These are phyloP conservation scores for Hemisphaericaspora xylofermentans DNA, from an alignment of 1,139 yeast species.

Conservation along the genomic window DNA sequence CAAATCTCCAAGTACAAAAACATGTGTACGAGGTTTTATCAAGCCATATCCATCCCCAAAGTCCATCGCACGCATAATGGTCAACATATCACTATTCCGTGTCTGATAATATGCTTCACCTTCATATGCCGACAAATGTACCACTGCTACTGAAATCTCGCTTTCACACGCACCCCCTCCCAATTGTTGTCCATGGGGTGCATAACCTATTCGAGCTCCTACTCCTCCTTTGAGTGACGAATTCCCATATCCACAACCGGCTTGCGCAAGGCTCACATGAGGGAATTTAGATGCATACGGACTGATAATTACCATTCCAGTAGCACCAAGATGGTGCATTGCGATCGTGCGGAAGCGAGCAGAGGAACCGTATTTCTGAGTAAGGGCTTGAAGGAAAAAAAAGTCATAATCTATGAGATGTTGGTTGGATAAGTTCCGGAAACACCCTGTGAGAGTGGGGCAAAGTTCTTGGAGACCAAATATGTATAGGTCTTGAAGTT, in stretches of 20 bases:
- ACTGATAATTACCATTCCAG: constrained; percentile 58
- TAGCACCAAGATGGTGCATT: constrained; percentile 58
- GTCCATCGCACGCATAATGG: constrained; percentile 52
- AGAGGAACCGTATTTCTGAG: constrained; percentile 27
- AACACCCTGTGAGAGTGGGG: constrained; percentile 62
- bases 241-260: constrained; percentile 56
- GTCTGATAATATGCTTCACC: constrained; percentile 48
- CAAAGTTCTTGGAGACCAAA: constrained; percentile 79
- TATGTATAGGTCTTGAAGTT: constrained; percentile 49
- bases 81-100: constrained; percentile 54
- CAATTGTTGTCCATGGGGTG: constrained; percentile 20
- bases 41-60: constrained; percentile 61
- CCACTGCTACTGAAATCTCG: constrained; percentile 60
- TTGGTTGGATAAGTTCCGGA: constrained; percentile 35
- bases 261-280: constrained; percentile 28
- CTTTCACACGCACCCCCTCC: constrained; percentile 13
- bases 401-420: constrained; percentile 43
- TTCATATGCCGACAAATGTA: constrained; percentile 78
- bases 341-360: constrained; percentile 46
- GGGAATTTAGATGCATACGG: constrained; percentile 38
- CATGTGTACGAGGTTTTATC: constrained; percentile 56
- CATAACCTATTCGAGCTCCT: constrained; percentile 50
- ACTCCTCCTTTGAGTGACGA: constrained; percentile 77
- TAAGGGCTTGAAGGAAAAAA: constrained; percentile 40
- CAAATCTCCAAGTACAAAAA: constrained; percentile 79